phyloP scores from a whole-genome alignment of 768 basidiomycete species.

The Phlegmacium glaucopus region DNA sequence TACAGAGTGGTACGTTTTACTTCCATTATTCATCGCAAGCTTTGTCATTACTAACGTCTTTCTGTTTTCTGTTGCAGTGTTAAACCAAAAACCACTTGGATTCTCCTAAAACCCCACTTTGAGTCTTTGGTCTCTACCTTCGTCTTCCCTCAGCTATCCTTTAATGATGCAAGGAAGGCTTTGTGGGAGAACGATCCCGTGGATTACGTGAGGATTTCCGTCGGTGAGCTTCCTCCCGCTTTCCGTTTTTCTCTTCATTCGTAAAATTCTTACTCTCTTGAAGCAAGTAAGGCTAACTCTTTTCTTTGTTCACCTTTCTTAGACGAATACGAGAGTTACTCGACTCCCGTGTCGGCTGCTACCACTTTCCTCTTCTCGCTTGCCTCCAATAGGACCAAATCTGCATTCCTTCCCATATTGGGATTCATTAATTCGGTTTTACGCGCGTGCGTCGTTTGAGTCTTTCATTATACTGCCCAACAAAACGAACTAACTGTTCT shows the following conservation, averaged over 20 bases:
- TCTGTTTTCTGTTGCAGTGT: slow-evolving; percentile 47
- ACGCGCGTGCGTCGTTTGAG: slow-evolving; percentile 31
- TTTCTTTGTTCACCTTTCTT: not conserved
- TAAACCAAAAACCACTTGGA: slow-evolving; percentile 93
- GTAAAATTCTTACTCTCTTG: not conserved
- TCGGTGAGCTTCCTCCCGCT: slow-evolving; percentile 45
- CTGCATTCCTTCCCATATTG: slow-evolving; percentile 79
- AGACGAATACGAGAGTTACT: slow-evolving; percentile 83
- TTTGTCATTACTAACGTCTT: not conserved
- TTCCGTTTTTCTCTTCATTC: not conserved
- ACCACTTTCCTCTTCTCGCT: slow-evolving; percentile 79
- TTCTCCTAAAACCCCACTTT: slow-evolving; percentile 80
- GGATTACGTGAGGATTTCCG: slow-evolving; percentile 73
- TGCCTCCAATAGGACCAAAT: slow-evolving; percentile 74
- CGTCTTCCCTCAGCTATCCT: slow-evolving; percentile 84
- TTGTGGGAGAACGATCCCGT: slow-evolving; percentile 82
- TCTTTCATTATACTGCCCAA: no score
- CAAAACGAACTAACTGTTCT: no score
- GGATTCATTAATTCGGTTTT: slow-evolving; percentile 75
- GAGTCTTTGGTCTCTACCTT: slow-evolving; percentile 75
- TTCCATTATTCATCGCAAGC: not conserved
- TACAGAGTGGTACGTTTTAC: slow-evolving; percentile 69
- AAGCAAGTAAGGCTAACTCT: no score
- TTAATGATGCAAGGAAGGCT: slow-evolving; percentile 61
- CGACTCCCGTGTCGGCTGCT: slow-evolving; percentile 74